Conservation (phyloP, 148 eudicot species). For the Dysphania ambrosioides region DNA sequence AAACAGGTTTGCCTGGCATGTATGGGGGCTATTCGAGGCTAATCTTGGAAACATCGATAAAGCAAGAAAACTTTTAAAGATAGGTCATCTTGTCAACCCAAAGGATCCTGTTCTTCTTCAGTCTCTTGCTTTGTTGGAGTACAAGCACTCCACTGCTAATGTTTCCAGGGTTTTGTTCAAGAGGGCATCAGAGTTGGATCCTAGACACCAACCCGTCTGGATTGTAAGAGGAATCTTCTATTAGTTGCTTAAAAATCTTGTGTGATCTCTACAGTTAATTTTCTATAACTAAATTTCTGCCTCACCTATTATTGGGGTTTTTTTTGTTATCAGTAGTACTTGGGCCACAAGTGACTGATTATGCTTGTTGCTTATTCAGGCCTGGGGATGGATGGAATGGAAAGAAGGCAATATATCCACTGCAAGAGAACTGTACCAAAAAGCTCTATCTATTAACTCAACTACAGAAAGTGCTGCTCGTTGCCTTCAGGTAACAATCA, state of each 20-base stretch:
- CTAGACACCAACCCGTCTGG: conserved; percentile 94
- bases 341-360: not conserved
- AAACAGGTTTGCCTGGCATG: conserved; percentile 99
- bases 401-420: conserved; percentile 82
- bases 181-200: conserved; percentile 78
- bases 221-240: conserved; percentile 47
- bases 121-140: conserved; percentile 81
- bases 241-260: not conserved
- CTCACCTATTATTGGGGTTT: not conserved
- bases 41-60: conserved; percentile 54
- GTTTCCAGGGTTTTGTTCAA: conserved; percentile 69
- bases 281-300: not conserved
- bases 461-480: conserved; percentile 90
- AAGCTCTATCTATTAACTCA: conserved; percentile 62
- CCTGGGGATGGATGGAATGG: conserved; percentile 99
- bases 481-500: conserved; percentile 75
- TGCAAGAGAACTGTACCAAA: conserved; percentile 79
- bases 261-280: not conserved
- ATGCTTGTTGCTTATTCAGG: conserved; percentile 40
- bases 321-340: not conserved
- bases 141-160: conserved; percentile 68
- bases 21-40: conserved; percentile 93
- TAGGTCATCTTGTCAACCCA: conserved; percentile 87
- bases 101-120: conserved; percentile 97
- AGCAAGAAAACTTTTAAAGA: conserved; percentile 71